Evolutionary conservation across 208 protist genomes (phyloP).

Genomic region (Ichthyophonus hoferi): DNA sequence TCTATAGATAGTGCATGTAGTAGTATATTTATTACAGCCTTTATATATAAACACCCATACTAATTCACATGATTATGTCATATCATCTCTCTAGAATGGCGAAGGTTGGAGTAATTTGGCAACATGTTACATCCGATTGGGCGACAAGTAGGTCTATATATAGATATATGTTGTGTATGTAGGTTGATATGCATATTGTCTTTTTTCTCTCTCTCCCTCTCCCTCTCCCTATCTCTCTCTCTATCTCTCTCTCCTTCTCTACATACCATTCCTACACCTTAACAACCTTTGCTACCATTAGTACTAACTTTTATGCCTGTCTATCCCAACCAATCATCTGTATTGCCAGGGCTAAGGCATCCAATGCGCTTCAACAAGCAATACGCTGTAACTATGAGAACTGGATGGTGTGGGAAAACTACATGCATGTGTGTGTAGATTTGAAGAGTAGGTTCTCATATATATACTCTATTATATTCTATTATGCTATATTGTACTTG

Average conservation of each 20-base stretch:
- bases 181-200: too few species aligned
- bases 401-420: slow-evolving; percentile 70
- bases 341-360: slow-evolving; percentile 23
- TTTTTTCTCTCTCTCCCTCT: not conserved
- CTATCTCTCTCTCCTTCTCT: not conserved
- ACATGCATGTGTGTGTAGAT: slow-evolving; percentile 25
- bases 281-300: not conserved
- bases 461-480: too few species aligned
- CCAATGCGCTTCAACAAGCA: slow-evolving; percentile 48
- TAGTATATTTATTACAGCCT: not conserved
- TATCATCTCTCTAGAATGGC: not conserved
- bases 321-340: not conserved
- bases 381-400: slow-evolving; percentile 55
- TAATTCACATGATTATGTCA: too few species aligned
- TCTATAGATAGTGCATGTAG: not conserved
- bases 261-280: not conserved
- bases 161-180: too few species aligned
- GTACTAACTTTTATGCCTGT: not conserved
- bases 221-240: not conserved
- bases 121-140: slow-evolving; percentile 5
- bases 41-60: too few species aligned
- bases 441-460: not conserved
- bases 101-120: not conserved
- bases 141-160: not conserved
- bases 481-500: too few species aligned